phyloP scores from a whole-genome alignment of 139 green algal genomes.

The Asterochloris sp. region DNA sequence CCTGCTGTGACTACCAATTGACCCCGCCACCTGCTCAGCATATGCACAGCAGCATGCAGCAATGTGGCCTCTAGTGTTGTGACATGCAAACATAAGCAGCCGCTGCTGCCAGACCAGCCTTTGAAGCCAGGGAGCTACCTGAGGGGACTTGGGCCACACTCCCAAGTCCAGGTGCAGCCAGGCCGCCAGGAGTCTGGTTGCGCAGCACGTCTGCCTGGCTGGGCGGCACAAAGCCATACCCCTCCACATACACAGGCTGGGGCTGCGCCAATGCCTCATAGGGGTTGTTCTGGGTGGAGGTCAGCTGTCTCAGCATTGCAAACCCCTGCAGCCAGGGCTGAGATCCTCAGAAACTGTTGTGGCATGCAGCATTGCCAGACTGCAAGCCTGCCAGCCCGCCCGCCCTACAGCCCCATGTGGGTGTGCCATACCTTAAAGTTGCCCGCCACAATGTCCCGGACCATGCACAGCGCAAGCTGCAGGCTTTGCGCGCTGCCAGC shows the following conservation, averaged over 20 bases:
- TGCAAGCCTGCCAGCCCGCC: background rate
- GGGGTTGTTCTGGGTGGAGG: background rate
- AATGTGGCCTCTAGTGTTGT: too few relatives aligned
- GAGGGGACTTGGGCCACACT: too few relatives aligned
- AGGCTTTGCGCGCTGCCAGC: constrained; percentile 54
- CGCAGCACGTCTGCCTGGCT: constrained; percentile 24
- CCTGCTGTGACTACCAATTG: too few relatives aligned
- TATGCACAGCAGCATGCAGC: too few relatives aligned
- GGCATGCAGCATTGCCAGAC: background rate
- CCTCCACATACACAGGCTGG: constrained; percentile 40
- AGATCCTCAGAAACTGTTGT: too few relatives aligned
- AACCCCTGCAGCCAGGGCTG: constrained; percentile 30
- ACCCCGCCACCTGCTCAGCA: too few relatives aligned
- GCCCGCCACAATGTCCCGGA: constrained; percentile 51
- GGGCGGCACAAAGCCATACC: constrained; percentile 58
- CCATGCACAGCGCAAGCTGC: constrained; percentile 33
- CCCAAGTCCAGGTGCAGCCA: too few relatives aligned
- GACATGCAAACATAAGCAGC: too few relatives aligned
- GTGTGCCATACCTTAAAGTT: constrained; percentile 39
- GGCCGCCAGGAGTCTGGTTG: background rate
- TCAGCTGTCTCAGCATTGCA: constrained; percentile 53
- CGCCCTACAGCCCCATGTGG: background rate
- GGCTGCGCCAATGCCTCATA: constrained; percentile 15
- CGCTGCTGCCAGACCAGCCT: too few relatives aligned
- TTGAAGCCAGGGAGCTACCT: too few relatives aligned